A percentile compares a stretch with the other conserved stretches of the same genome.
phyloP scores from a whole-genome alignment of 257 asterid genomes.

The Agastache rugosa region DNA sequence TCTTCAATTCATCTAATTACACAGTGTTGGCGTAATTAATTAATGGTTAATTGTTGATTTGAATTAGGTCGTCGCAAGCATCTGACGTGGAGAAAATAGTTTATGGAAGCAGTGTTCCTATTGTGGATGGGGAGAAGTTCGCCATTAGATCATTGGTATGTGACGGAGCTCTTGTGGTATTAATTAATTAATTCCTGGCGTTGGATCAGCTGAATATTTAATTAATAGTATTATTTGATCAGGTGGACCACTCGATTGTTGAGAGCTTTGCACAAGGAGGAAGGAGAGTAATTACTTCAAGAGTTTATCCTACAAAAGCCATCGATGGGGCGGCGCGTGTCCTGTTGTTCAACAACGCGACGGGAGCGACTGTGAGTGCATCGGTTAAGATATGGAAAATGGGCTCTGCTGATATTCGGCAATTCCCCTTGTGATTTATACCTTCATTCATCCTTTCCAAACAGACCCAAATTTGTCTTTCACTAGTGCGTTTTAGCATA shows the following conservation, averaged over 20 bases:
- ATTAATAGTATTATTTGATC: background rate
- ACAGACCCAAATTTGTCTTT: background rate
- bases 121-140: constrained; percentile 65
- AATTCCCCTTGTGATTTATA: constrained; percentile 39
- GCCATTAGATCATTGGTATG: constrained; percentile 69
- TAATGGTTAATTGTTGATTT: constrained; percentile 10
- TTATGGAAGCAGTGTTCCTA: constrained; percentile 73
- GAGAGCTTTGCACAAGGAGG: constrained; percentile 92
- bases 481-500: background rate
- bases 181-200: too few relatives aligned
- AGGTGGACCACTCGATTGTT: constrained; percentile 86
- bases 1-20: too few relatives aligned
- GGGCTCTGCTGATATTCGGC: constrained; percentile 57
- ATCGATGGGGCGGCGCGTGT: constrained; percentile 58
- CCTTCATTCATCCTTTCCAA: background rate
- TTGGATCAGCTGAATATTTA: background rate
- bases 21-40: too few relatives aligned
- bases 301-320: constrained; percentile 80
- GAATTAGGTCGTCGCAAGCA: constrained; percentile 68
- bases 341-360: constrained; percentile 82
- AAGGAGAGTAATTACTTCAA: constrained; percentile 67
- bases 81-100: constrained; percentile 62
- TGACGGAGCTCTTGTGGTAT: background rate
- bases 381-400: constrained; percentile 73
- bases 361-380: constrained; percentile 56